Evolutionary conservation across 306 rosid species (phyloP).

Genomic region (barrel medic (Medicago truncatula)): DNA sequence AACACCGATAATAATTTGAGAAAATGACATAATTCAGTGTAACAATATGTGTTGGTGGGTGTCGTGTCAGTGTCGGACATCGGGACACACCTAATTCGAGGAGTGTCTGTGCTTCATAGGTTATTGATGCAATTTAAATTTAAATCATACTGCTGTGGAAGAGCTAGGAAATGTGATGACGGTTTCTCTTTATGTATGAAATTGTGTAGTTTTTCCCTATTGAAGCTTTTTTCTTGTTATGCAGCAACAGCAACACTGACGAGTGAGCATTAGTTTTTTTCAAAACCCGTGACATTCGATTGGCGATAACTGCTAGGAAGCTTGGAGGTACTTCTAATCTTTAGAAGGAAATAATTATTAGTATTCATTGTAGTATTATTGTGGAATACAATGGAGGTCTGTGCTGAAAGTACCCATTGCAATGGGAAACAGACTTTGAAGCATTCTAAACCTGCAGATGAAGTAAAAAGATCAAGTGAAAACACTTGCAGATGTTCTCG

Average conservation of each 20-base stretch:
- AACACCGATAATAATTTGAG: too few relatives aligned
- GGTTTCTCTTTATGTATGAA: neutral
- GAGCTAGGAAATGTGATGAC: neutral
- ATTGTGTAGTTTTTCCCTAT: neutral
- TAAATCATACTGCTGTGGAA: neutral
- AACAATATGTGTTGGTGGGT: too few relatives aligned
- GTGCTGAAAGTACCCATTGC: conserved; percentile 59
- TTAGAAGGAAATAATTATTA: conserved; percentile 35
- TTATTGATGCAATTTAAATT: neutral
- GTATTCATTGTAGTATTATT: conserved; percentile 29
- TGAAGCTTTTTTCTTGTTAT: conserved; percentile 14
- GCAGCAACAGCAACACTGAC: conserved; percentile 24
- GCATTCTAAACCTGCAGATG: conserved; percentile 58
- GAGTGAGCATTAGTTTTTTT: neutral
- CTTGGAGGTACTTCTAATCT: conserved; percentile 47
- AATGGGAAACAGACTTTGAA: conserved; percentile 58
- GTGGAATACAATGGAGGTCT: conserved; percentile 63
- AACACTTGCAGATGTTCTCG: conserved; percentile 43
- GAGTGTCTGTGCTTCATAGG: too few relatives aligned
- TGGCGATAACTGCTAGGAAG: conserved; percentile 38
- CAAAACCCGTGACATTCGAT: conserved; percentile 30
- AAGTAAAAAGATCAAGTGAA: conserved; percentile 54
- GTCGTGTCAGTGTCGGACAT: too few relatives aligned
- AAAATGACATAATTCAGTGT: too few relatives aligned
- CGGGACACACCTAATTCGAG: too few relatives aligned